Evolutionary conservation across 257 asterid species (phyloP), one percentile per base, ranked within the genome.

Genomic region (Lycium ferocissimum): DNA sequence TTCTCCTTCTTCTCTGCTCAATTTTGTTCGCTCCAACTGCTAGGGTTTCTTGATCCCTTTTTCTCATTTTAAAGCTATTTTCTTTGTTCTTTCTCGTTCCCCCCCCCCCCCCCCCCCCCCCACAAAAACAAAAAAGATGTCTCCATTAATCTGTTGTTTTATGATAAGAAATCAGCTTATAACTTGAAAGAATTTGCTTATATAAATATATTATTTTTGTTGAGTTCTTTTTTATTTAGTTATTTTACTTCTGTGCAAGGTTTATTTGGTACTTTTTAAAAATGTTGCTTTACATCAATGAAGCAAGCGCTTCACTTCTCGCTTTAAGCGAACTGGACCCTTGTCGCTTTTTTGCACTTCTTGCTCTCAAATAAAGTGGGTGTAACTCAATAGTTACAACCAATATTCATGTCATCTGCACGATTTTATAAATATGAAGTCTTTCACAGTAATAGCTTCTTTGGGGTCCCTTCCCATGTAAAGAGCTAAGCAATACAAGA

Each of bases 401-500:
- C 17, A 65, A 65, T 26, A 65, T 65, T 8, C 72, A 65, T 10
- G 72, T 65, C 14, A 11, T 65, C 35, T 65, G 43, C 43, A 65
- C 3, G 3, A 65, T 65, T 65, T 63, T 65, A 65, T 26, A 10
- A 26, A 26, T 49, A 75, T 47, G 17, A 9, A 73, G 72, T 75
- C 81, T 49, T 35, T 49, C n/a, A 3, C 81, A 22, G 5, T 20
- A 20, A 75, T 20, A 22, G 43, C 40, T 49, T 35, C 62, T 22
- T 51, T 51, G 6, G 10, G 14, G 35, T 75, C 13, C 81, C 45
- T 1, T 49, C 9, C 81, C 13, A 49, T 22, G 45, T 49, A 49
- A 26, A 75, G n/a, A 75, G 62, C 81, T 49, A 75, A 20, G 81
- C 45, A 75, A 51, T 51, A 75, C 14, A 1, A 75, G 81, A 75